A percentile compares a stretch with the other conserved stretches of the same genome.
Conservation (phyloP, 2,329 filamentous ascomycete genomes). For the Sporothrix phasma region DNA sequence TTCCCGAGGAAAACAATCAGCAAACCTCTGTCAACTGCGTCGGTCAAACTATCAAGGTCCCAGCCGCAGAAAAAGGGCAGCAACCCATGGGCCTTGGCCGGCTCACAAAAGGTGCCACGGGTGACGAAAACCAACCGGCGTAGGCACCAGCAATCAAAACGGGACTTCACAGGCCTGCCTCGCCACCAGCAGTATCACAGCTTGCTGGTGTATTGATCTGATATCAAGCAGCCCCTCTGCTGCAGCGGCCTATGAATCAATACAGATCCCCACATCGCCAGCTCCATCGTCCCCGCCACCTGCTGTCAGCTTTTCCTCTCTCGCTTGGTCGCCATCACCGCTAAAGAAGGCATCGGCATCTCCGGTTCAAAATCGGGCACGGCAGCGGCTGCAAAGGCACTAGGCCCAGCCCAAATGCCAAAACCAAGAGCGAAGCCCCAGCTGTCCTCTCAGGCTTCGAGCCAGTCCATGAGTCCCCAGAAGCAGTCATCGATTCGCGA, state of each 20-base stretch:
- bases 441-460: not conserved
- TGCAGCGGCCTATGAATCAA: not conserved
- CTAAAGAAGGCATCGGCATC: not conserved
- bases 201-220: not conserved
- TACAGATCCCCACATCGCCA: not conserved
- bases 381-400: no score
- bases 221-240: constrained; percentile 9
- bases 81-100: constrained; percentile 13
- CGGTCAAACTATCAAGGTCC: not conserved
- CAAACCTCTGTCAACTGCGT: not conserved
- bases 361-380: not conserved
- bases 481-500: constrained; percentile 14
- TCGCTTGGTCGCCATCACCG: not conserved
- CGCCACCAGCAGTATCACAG: not conserved
- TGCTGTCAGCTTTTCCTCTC: constrained; percentile 4
- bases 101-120: constrained; percentile 7
- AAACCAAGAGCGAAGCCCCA: not conserved
- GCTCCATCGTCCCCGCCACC: not conserved
- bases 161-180: not conserved
- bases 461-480: no score
- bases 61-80: not conserved
- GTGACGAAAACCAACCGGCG: not conserved
- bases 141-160: not conserved
- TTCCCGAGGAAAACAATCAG: not conserved
- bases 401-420: not conserved